Evolutionary conservation across 495 filamentous ascomycete genomes (phyloP).

Genomic region (Parathielavia appendiculata): DNA sequence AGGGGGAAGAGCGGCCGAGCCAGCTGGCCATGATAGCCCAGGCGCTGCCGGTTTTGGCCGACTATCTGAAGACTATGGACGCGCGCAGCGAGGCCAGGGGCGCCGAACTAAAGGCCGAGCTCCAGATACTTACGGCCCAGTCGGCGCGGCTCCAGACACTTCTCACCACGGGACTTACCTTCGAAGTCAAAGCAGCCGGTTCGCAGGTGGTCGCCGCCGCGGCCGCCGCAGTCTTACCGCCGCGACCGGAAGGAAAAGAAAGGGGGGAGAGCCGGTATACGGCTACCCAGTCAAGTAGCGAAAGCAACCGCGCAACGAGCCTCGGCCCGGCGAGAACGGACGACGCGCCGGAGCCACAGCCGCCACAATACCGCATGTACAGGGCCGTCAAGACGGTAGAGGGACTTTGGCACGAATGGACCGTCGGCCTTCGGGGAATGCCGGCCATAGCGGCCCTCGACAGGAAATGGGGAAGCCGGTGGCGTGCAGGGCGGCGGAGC

Average conservation of each 20-base stretch:
- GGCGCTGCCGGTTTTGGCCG: too few species aligned
- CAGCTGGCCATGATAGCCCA: too few species aligned
- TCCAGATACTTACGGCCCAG: background rate
- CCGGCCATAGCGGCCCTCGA: background rate
- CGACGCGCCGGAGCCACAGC: background rate
- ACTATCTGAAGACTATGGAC: too few species aligned
- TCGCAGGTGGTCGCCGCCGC: background rate
- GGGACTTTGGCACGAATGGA: background rate
- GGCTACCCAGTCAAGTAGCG: background rate
- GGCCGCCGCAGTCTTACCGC: background rate
- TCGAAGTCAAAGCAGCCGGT: too few species aligned
- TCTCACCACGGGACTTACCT: background rate
- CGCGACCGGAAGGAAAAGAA: background rate
- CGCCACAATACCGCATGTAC: background rate
- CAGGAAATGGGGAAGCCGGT: background rate
- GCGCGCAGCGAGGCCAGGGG: background rate
- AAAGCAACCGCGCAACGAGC: background rate
- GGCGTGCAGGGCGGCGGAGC: background rate
- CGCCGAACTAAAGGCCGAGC: background rate
- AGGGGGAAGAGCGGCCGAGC: too few species aligned
- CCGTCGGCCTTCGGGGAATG: background rate
- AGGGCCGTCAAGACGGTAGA: conserved; percentile 1
- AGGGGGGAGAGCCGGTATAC: background rate
- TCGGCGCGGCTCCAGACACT: background rate
- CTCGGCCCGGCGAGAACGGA: background rate